These are phyloP conservation scores for Diaporthe longicolla DNA, from an alignment of 2,329 filamentous ascomycete species.

Conservation along the genomic window DNA sequence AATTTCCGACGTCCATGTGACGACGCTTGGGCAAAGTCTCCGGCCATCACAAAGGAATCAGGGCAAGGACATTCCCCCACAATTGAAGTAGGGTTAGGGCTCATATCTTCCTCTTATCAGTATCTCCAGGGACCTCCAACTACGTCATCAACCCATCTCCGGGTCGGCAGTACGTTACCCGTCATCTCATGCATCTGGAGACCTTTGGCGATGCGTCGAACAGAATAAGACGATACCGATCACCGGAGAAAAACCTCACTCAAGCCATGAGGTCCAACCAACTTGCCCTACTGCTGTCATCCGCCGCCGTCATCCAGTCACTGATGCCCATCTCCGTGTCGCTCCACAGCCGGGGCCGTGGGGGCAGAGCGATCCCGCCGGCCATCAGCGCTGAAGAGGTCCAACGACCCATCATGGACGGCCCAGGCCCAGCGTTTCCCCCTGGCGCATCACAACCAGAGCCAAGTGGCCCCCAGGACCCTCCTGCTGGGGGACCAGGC, in stretches of 20 bases:
- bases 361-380: constrained; percentile 43
- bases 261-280: constrained; percentile 26
- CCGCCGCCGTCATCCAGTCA: constrained; percentile 25
- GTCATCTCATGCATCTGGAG: neutral
- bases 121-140: neutral
- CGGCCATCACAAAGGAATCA: neutral
- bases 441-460: constrained; percentile 40
- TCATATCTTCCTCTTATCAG: neutral
- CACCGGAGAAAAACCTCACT: neutral
- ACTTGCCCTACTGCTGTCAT: constrained; percentile 22
- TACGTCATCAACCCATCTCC: constrained; percentile 26
- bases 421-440: constrained; percentile 47
- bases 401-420: constrained; percentile 53
- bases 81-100: neutral
- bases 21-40: neutral
- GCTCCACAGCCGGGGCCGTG: constrained; percentile 31
- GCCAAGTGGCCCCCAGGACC: constrained; percentile 43
- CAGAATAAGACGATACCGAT: neutral
- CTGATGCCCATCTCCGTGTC: constrained; percentile 25
- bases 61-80: neutral
- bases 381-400: constrained; percentile 44
- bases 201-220: neutral
- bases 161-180: neutral
- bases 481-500: constrained; percentile 54
- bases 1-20: neutral